Evolutionary conservation across 208 protist genomes (phyloP).

Genomic region (Leishmania amazonensis): DNA sequence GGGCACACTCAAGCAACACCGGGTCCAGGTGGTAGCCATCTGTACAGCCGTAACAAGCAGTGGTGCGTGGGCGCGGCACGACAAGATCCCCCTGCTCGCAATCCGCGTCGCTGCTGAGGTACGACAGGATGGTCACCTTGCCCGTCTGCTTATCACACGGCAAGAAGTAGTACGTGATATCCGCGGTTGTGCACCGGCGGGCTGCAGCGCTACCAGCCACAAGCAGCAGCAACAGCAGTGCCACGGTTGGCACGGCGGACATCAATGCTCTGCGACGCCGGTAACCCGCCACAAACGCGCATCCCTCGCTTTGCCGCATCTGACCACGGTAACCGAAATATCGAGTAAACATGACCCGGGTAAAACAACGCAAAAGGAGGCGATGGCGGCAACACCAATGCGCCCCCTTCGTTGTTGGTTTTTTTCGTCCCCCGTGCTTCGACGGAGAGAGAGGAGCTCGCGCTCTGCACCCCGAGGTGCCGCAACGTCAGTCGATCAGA

Average conservation of each 20-base stretch:
- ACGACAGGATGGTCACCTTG: not conserved
- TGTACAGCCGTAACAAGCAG: not conserved
- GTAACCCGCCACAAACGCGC: not conserved
- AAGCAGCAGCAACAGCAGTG: not conserved
- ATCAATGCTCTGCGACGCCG: too few species aligned
- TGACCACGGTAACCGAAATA: not conserved
- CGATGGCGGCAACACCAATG: not conserved
- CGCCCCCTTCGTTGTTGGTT: not conserved
- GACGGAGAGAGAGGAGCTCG: not conserved
- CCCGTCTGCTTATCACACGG: not conserved
- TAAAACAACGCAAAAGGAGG: not conserved
- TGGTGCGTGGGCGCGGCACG: not conserved
- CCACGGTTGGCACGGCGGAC: not conserved
- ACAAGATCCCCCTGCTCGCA: not conserved
- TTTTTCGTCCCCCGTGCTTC: not conserved
- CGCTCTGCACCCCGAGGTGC: not conserved
- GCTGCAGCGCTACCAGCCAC: not conserved
- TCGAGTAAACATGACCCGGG: not conserved
- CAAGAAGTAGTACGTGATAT: not conserved
- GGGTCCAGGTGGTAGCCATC: not conserved
- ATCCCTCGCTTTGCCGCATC: not conserved
- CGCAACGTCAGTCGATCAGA: too few species aligned
- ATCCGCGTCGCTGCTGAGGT: not conserved
- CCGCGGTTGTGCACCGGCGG: not conserved
- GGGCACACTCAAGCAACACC: not conserved